Conservation (phyloP, 164 flowering plant genomes). For the Nymphaea thermarum region DNA sequence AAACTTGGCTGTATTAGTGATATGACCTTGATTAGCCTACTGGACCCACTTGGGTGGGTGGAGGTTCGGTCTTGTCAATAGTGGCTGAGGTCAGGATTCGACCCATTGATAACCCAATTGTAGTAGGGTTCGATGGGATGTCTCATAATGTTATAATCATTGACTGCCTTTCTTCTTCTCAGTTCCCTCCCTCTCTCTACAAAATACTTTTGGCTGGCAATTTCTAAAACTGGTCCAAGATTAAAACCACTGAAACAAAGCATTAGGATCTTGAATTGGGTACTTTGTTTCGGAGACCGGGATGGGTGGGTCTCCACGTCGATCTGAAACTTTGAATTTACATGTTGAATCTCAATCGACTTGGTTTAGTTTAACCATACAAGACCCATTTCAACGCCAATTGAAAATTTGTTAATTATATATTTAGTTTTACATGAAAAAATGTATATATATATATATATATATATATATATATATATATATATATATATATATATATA, state of each 20-base stretch:
- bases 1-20: background rate
- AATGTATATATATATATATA: conserved; percentile 1
- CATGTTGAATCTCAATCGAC: background rate
- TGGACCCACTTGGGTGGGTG: background rate
- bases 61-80: background rate
- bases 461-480: conserved; percentile 3
- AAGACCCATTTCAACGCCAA: too few species aligned
- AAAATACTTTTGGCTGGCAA: too few species aligned
- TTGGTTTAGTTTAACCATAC: background rate
- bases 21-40: background rate
- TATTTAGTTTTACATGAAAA: background rate
- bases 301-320: too few species aligned
- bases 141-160: background rate
- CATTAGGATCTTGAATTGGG: too few species aligned
- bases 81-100: conserved; percentile 1
- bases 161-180: background rate
- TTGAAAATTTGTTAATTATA: background rate
- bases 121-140: background rate
- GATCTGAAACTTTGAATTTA: background rate
- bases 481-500: conserved; percentile 3
- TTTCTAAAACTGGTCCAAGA: too few species aligned
- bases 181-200: background rate
- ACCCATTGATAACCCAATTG: background rate
- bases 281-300: too few species aligned
- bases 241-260: too few species aligned